Percentiles rank a stretch among this genome's conserved stretches.
Conservation (phyloP, 371 early-diverging fungal species). For the Mucor sp. region DNA sequence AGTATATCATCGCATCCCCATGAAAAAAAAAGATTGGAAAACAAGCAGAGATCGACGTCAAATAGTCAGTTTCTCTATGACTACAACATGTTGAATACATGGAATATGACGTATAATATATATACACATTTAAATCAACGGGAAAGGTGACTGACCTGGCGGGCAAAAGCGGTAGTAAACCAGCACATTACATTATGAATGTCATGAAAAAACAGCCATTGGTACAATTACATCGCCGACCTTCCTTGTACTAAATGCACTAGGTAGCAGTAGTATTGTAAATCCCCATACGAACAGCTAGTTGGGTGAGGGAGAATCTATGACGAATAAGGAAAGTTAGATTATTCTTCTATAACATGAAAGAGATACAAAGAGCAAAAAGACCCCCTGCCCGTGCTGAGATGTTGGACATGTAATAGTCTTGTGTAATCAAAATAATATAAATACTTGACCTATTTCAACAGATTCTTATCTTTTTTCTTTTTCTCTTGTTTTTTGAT, state of each 20-base stretch:
- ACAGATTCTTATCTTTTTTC: neutral
- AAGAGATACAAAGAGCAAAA: neutral
- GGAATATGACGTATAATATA: neutral
- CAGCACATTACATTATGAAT: neutral
- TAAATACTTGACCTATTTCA: conserved; percentile 1
- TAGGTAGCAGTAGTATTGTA: conserved; percentile 25
- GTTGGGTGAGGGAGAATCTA: conserved; percentile 1
- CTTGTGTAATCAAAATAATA: conserved; percentile 1
- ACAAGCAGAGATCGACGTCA: conserved; percentile 19
- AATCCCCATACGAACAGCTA: conserved; percentile 8
- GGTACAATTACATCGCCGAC: conserved; percentile 24
- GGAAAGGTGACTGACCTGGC: conserved; percentile 26
- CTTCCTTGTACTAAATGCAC: conserved; percentile 9
- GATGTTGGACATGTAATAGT: conserved; percentile 1
- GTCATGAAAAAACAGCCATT: conserved; percentile 10
- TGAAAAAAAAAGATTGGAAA: neutral
- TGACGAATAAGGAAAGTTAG: conserved; percentile 14
- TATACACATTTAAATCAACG: conserved; percentile 5
- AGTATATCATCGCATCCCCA: neutral
- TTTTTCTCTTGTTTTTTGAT: neutral
- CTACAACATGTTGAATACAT: neutral
- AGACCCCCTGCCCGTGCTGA: conserved; percentile 22
- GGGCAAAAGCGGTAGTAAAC: conserved; percentile 28
- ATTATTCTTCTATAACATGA: conserved; percentile 9
- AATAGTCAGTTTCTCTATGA: conserved; percentile 3